Evolutionary conservation across 208 protist genomes (phyloP).

Genomic region (Leishmania turanica): DNA sequence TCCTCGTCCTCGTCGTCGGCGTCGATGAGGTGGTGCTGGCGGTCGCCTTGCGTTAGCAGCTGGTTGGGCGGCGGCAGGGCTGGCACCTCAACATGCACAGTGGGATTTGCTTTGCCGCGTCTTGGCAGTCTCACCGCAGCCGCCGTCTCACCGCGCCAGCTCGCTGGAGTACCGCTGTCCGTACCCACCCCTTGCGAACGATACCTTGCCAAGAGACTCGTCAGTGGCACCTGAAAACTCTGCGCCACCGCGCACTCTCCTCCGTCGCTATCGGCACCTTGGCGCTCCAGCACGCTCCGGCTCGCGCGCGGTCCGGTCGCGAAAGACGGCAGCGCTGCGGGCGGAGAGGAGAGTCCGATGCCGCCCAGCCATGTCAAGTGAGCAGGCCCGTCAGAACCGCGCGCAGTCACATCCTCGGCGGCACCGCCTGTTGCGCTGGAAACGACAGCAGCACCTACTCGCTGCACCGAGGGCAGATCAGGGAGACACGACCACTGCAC

Average conservation of each 20-base stretch:
- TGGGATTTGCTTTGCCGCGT: neutral
- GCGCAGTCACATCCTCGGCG: neutral
- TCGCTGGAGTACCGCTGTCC: neutral
- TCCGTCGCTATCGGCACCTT: neutral
- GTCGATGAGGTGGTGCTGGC: neutral
- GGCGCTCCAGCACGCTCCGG: neutral
- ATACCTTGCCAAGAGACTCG: neutral
- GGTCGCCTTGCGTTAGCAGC: neutral
- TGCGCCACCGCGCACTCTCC: neutral
- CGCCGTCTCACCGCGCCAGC: neutral
- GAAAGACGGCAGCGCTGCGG: constrained; percentile 2
- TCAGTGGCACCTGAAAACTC: constrained; percentile 3
- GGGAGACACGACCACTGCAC: constrained; percentile 7
- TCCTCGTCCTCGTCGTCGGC: neutral
- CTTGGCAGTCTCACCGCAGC: neutral
- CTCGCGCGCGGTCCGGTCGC: neutral
- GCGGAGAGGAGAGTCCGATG: neutral
- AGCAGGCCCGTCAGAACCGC: neutral
- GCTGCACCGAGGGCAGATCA: neutral
- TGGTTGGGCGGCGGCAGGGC: neutral
- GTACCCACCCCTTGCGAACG: neutral
- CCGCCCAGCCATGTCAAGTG: neutral
- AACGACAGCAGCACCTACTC: neutral
- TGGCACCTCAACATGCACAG: neutral
- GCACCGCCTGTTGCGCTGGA: neutral